Evolutionary conservation across 1,284 basidiomycete genomes (phyloP).

Genomic region (Boletellus deceptivus): DNA sequence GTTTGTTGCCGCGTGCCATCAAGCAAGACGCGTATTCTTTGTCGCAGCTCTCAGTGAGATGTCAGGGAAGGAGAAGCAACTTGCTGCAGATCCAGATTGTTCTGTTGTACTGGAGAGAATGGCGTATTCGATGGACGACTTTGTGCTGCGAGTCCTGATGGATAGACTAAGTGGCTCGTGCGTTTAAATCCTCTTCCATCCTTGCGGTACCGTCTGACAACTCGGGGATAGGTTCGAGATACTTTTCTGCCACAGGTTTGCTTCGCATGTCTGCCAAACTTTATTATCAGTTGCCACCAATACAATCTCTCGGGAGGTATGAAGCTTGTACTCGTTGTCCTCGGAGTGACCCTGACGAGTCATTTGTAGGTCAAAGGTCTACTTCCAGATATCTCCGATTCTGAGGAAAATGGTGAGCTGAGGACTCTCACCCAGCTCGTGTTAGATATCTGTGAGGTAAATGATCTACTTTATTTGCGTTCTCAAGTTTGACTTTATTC

Average conservation of each 20-base stretch:
- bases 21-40: constrained; percentile 83
- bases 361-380: constrained; percentile 56
- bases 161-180: constrained; percentile 85
- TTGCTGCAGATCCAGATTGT: constrained; percentile 90
- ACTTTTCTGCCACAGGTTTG: constrained; percentile 79
- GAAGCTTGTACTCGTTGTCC: background rate
- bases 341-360: constrained; percentile 1
- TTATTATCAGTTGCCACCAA: constrained; percentile 71
- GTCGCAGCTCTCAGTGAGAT: constrained; percentile 82
- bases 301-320: constrained; percentile 81
- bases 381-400: constrained; percentile 50
- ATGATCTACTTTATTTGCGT: constrained; percentile 20
- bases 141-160: constrained; percentile 82
- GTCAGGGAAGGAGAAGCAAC: constrained; percentile 80
- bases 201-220: constrained; percentile 2
- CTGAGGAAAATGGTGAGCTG: constrained; percentile 61
- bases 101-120: constrained; percentile 86
- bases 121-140: constrained; percentile 90
- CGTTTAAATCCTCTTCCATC: constrained; percentile 37
- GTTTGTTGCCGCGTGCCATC: constrained; percentile 6
- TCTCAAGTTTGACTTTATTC: constrained; percentile 3
- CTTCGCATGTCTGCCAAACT: constrained; percentile 91
- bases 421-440: constrained; percentile 71
- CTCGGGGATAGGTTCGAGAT: constrained; percentile 53
- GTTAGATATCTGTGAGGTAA: constrained; percentile 62